Conservation (phyloP, 75 land plant genomes). For the Pinus albicaulis region DNA sequence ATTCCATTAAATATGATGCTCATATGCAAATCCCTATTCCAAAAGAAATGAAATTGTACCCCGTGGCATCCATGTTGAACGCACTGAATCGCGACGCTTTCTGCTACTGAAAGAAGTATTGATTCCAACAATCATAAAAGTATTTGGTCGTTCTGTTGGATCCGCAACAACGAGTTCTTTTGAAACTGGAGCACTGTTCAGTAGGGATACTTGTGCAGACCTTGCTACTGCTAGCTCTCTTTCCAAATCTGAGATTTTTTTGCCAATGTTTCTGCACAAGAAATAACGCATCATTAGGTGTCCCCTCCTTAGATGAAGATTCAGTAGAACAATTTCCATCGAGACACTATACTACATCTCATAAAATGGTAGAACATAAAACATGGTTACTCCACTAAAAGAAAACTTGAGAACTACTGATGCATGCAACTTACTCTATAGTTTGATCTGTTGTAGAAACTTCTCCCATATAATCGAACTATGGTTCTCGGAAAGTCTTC, state of each 20-base stretch:
- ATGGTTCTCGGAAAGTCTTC: too few relatives aligned
- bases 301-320: not conserved
- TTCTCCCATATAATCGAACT: slow-evolving; percentile 46
- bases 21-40: not conserved
- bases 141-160: slow-evolving; percentile 11
- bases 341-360: not conserved
- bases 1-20: not conserved
- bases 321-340: not conserved
- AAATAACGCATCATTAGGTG: not conserved
- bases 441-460: slow-evolving; percentile 61
- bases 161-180: not conserved
- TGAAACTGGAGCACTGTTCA: slow-evolving; percentile 24
- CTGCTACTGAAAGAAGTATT: slow-evolving; percentile 81
- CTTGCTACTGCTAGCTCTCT: slow-evolving; percentile 39
- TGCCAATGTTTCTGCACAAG: slow-evolving; percentile 32
- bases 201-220: slow-evolving; percentile 18
- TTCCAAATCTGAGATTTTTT: slow-evolving; percentile 37
- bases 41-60: slow-evolving; percentile 19
- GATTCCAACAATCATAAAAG: slow-evolving; percentile 74
- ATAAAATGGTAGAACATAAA: not conserved
- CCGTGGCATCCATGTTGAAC: slow-evolving; percentile 77
- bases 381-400: not conserved
- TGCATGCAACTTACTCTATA: slow-evolving; percentile 42
- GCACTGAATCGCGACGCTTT: slow-evolving; percentile 57
- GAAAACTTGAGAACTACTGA: too few relatives aligned